These are phyloP conservation scores for Isabelozyma heimii DNA, from an alignment of 805 yeast genomes.

Conservation along the genomic window DNA sequence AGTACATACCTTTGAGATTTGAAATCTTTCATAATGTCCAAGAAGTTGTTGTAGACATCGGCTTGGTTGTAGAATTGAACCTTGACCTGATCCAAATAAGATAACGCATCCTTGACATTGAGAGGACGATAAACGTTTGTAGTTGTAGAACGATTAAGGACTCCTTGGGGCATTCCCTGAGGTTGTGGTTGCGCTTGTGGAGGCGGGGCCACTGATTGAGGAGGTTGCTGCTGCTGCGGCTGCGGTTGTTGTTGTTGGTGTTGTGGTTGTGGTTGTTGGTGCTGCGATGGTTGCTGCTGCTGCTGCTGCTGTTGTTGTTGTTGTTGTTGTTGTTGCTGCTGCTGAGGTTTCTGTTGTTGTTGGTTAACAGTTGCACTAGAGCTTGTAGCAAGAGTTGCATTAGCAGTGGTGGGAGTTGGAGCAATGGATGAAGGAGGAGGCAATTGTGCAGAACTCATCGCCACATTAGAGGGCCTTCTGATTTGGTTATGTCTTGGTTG, in stretches of 20 bases:
- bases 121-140: constrained; percentile 65
- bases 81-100: constrained; percentile 94
- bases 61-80: constrained; percentile 89
- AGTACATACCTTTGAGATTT: constrained; percentile 75
- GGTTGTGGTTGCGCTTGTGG: constrained; percentile 5
- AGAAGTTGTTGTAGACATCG: constrained; percentile 91
- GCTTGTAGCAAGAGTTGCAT: constrained; percentile 10
- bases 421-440: constrained; percentile 28
- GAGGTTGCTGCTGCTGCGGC: constrained; percentile 4
- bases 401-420: constrained; percentile 10
- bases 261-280: constrained; percentile 9
- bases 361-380: constrained; percentile 2
- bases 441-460: constrained; percentile 14
- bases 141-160: constrained; percentile 41
- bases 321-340: constrained; percentile 9
- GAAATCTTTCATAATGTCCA: constrained; percentile 98
- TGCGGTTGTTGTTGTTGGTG: constrained; percentile 18
- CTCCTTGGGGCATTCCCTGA: constrained; percentile 26
- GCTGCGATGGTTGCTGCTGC: constrained; percentile 5
- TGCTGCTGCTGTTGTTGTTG: constrained; percentile 5
- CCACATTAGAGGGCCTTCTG: constrained; percentile 24
- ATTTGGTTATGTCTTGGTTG: constrained; percentile 16
- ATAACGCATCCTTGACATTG: constrained; percentile 93
- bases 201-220: neutral
- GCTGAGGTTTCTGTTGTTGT: constrained; percentile 13